Percentiles rank a stretch among this genome's conserved stretches.
phyloP scores from a whole-genome alignment of 495 filamentous ascomycete genomes.

The Xylaria palmicola region DNA sequence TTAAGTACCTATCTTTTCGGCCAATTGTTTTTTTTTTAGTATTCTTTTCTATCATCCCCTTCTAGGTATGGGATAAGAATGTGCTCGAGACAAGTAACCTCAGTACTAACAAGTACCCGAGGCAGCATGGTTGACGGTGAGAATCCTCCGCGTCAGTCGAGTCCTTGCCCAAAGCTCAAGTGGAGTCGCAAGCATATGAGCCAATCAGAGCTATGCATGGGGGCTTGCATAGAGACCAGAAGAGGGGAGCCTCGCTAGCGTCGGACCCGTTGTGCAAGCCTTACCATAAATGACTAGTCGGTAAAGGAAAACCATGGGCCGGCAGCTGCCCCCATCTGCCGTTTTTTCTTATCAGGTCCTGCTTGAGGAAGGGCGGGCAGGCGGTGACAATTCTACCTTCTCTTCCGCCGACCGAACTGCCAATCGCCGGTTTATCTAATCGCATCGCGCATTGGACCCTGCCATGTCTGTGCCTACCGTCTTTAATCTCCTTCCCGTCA shows the following conservation, averaged over 20 bases:
- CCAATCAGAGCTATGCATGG: constrained; percentile 11
- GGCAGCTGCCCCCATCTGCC: constrained; percentile 23
- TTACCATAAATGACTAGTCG: not conserved
- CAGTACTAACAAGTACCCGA: no score
- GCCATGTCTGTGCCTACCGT: constrained; percentile 13
- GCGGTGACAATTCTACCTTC: constrained; percentile 30
- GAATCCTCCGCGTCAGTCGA: no score
- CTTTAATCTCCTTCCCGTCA: not conserved
- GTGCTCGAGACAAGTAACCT: no score
- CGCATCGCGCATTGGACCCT: constrained; percentile 17
- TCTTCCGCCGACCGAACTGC: constrained; percentile 19
- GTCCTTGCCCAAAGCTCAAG: constrained; percentile 1
- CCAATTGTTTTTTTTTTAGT: no score
- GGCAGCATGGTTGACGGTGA: no score
- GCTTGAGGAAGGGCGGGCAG: constrained; percentile 19
- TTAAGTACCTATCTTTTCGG: no score
- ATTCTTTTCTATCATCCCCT: no score
- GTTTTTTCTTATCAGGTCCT: constrained; percentile 25
- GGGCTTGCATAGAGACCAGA: not conserved
- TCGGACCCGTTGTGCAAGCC: not conserved
- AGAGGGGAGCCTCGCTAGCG: constrained; percentile 4
- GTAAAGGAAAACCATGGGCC: not conserved
- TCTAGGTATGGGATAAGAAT: no score
- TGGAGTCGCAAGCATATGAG: not conserved
- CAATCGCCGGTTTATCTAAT: constrained; percentile 19